Percentiles rank a stretch among this genome's conserved stretches.
Evolutionary conservation across 345 rosid genomes (phyloP).

Genomic region (Salix viminalis): DNA sequence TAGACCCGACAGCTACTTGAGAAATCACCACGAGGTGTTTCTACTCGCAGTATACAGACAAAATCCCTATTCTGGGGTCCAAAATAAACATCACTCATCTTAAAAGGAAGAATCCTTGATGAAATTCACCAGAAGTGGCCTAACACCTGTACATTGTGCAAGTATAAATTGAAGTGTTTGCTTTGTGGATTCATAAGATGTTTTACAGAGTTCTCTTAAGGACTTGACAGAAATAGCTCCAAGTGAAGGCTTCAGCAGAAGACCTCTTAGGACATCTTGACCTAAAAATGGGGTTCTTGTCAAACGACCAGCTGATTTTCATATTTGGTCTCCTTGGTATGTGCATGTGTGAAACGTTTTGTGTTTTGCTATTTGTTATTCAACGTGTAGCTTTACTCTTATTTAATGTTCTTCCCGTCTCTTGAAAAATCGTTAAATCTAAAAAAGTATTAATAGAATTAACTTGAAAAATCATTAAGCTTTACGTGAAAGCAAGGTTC

Average conservation of each 20-base stretch:
- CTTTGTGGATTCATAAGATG: no score
- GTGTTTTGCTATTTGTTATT: no score
- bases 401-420: no score
- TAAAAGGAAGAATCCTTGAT: background rate
- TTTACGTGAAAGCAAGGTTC: no score
- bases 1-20: background rate
- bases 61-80: background rate
- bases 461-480: no score
- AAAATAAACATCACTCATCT: background rate
- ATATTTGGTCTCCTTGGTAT: slow-evolving; percentile 19
- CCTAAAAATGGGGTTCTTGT: slow-evolving; percentile 3
- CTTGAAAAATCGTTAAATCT: no score
- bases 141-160: background rate
- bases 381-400: no score
- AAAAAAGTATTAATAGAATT: no score
- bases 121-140: background rate
- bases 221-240: background rate
- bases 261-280: no score
- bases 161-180: background rate
- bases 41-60: background rate
- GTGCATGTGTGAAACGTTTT: no score
- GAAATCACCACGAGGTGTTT: background rate
- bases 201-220: background rate
- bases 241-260: background rate
- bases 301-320: slow-evolving; percentile 1